Base-by-base conservation (phyloP, 2,329 filamentous ascomycete genomes). In the Cercospora zeae-maydis region DNA sequence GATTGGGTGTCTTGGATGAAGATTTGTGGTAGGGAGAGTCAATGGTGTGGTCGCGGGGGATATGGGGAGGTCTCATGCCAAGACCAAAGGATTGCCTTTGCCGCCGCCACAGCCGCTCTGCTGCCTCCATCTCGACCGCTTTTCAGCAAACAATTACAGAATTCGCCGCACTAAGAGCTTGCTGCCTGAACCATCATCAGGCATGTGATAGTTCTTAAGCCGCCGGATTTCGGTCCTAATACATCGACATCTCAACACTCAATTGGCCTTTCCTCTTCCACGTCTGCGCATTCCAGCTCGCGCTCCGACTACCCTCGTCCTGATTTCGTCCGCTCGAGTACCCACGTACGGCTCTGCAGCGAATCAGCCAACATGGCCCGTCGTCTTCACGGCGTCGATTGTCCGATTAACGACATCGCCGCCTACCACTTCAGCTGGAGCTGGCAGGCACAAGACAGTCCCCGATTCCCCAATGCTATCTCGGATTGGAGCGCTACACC, bases 1-100 rank as follows among this genome's bases (percentile, higher is more conserved):
- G 61, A 71, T 84, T 24, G 62, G 62, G 4, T 61, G 47, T 30
- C 59, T 61, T 19, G 59, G 54, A 5, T 53, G 11, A 58, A 24
- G n/a, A 5, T 3, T 16, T 10, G n/a, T 10, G 49, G 30, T 53
- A 49, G 13, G 42, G 27, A 49, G 42, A 8, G 19, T 49, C 21
- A 49, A 49, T 49, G 49, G 16, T 33, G 8, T 33, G 7, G 49
- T 52, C n/a, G 49, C 24, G 9, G 30, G 30, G 30, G 31, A 13
- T 34, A 9, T 49, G 19, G 19, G 16, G 11, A 24, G 42, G 21
- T 47, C 2, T 47, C 30, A 14, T 27, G 42, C 42, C 42, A 49
- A 49, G 42, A 27, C 42, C 31, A 34, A 34, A 49, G 13, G 42
- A 24, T 13, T 49, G 11, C 21, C 5, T 24, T 45, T 21, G 27